Evolutionary conservation across 2,329 filamentous ascomycete species (phyloP), one percentile per base, ranked within the genome.

Genomic region (Orbilia ellipsospora): DNA sequence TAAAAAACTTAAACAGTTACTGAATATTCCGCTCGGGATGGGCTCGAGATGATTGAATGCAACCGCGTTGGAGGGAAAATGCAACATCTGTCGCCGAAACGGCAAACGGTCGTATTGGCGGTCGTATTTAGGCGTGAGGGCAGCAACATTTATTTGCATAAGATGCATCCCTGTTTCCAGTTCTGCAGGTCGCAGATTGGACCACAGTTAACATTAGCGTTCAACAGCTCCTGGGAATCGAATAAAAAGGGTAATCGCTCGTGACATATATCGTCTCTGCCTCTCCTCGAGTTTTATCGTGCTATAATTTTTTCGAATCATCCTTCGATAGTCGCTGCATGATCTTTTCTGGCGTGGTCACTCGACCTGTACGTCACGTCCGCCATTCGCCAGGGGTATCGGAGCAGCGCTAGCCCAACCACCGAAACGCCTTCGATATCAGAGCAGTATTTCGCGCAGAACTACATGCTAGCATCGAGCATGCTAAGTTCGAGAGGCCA

Each of bases 321-420:
- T 23, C 4, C 23, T 23, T 61, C 20, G 8, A 23, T 55, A 20
- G 23, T 31, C 36, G 15, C 20, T 52, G 42, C 66, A 40, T 70
- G 66, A 70, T 55, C 66, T 31, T 23, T 57, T 13, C 44, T 40
- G 15, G 26, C 56, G 31, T 36, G 62, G 57, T 74, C 63, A 74
- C 48, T 40, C 48, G 69, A 5, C 40, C 68, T 36, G 40, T 48
- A 56, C 56, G 59, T 62, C 64, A 57, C 56, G 18, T 26, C 31
- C 31, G 20, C n/a, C 2, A 26, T 40, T 36, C 36, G 61, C 51
- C 56, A 69, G 56, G 56, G 65, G 56, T 44, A 16, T 48, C 16
- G 23, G 23, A 23, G 23, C 23, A 13, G 15, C 48, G 12, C 48
- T n/a, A 20, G 4, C 23, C 23, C 23, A 18, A 12, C 48, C 48